Evolutionary conservation across 495 filamentous ascomycete genomes (phyloP).

Genomic region (Aspergillus bertholletiae): DNA sequence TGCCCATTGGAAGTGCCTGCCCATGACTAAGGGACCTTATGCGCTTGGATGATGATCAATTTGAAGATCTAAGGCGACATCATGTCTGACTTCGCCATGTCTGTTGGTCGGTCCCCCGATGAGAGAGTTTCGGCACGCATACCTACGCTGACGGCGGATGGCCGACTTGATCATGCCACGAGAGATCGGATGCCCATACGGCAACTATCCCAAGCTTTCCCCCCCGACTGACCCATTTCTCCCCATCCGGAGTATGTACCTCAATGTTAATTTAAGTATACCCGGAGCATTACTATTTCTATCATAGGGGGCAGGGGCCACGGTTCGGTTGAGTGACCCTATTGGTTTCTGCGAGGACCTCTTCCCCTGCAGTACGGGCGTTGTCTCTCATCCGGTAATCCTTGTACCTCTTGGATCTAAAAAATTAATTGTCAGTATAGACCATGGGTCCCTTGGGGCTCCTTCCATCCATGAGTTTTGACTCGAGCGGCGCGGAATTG

Average conservation of each 20-base stretch:
- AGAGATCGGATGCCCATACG: neutral
- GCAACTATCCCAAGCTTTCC: neutral
- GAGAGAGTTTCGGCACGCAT: slow-evolving; percentile 12
- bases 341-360: neutral
- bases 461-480: neutral
- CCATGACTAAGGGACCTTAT: slow-evolving; percentile 1
- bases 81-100: neutral
- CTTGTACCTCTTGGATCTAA: neutral
- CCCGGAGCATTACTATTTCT: neutral
- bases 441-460: neutral
- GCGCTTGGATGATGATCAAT: neutral
- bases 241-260: neutral
- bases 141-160: slow-evolving; percentile 4
- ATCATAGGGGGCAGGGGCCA: neutral
- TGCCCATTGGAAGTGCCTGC: slow-evolving; percentile 13
- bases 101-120: slow-evolving; percentile 7
- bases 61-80: slow-evolving; percentile 4
- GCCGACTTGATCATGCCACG: slow-evolving; percentile 14
- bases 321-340: neutral
- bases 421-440: neutral
- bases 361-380: neutral
- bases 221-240: neutral
- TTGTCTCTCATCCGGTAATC: too few species aligned
- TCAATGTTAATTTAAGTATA: neutral
- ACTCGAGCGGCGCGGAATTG: neutral